Base-by-base conservation (phyloP, 805 yeast genomes). In the Scheffersomyces amazonensis region DNA sequence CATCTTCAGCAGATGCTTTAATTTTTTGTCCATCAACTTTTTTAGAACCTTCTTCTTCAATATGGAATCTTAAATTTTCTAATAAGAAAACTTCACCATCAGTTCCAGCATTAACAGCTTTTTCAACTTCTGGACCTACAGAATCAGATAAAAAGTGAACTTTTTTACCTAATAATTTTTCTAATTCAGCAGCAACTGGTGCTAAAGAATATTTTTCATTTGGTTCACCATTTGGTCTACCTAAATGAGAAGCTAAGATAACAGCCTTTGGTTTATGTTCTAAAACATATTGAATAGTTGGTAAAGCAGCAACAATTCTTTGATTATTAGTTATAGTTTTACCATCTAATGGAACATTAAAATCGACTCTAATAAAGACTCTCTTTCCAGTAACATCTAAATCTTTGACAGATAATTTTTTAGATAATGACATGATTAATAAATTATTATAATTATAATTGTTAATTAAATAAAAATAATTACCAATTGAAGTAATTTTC, bases 291-390 rank as follows among this genome's bases (percentile, higher is more conserved):
- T 95, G 70, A 75, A 93, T 93, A 54, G 99, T 91, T 69, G 99
- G 99, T 58, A 95, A 74, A 53, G 99, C 99, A 66, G 99, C 99
- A 58, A 90, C 98, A 62, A 93, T 93, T 76, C 99, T 85, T 76
- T 93, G 98, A 78, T 93, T 95, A 82, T 95, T 93, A 75, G 99
- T 95, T 78, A 93, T 93, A 65, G 83, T 90, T 60, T 78, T 80
- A 55, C 97, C 98, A 63, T 93, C 98, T 57, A 93, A 81, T 65
- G 95, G 95, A 50, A 86, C 95, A 73, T 86, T 86, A 80, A 86
- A 86, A 69, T 91, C 97, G 48, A 95, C 99, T 75, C 99, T 87
- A 79, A 93, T 91, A 75, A 93, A 90, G 68, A 93, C 99, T 66
- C 97, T 82, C 80, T 93, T 90, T 69, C 79, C 90, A 57, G 83